Base-by-base conservation (phyloP, 225 moss, liverwort and hornwort species). In the Marchantia polymorpha region DNA sequence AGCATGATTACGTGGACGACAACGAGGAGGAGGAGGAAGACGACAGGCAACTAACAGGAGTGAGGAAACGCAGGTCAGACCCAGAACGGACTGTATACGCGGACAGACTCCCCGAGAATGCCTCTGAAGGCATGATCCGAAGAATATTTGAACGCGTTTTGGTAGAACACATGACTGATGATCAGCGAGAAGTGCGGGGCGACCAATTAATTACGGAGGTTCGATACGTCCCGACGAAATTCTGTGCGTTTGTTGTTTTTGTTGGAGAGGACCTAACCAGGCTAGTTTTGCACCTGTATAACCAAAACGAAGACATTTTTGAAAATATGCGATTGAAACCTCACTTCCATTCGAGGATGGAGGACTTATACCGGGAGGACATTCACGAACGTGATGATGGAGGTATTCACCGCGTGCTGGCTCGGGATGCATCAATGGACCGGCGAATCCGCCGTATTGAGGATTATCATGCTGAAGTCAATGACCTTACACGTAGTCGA, bases 81-180 rank as follows among this genome's bases (percentile, higher is more conserved):
- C 87, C 87, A 8, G 87, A 87, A 72, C 77, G 87, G 47, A 87
- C 87, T 54, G 87, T 87, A 64, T 87, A 87, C 47, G 87, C 87
- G 22, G 87, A 87, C 63, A 80, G 87, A 80, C 80, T 87, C 7
- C 87, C 87, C 29, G 87, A 84, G 11, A 84, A 84, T 66, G 84
- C 80, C 13, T 80, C 84, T 3, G 87, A 87, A 75, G 80, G 80
- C 22, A 82, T 84, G 84, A 87, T 87, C 29, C 77, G 82, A 72
- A 77, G 84, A 60, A 87, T 87, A 78, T 87, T 87, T 75, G 84
- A 84, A 78, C 82, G 80, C 55, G 87, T 87, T 72, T 69, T 87
- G 70, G 82, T 82, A 71, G 82, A 84, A 0, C 79, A 80, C 69
- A 84, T 87, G 82, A 82, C 73, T 2, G 72, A 82, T 23, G 87